Conservation (phyloP, 2,329 filamentous ascomycete genomes). For the Calonectria crousiana region DNA sequence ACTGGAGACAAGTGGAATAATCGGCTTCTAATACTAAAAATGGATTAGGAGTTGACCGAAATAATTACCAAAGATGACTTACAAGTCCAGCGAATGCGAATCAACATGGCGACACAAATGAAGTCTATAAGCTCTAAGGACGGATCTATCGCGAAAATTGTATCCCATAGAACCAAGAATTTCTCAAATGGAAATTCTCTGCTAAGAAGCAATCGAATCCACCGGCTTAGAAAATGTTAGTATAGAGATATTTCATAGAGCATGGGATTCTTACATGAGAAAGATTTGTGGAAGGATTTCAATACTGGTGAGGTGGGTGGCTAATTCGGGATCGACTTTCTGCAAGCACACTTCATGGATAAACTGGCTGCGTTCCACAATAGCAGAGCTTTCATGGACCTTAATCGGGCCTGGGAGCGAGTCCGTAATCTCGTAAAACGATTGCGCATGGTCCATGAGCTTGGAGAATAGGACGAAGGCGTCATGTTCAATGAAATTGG, state of each 20-base stretch:
- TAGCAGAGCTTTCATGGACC: constrained; percentile 60
- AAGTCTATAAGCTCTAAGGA: constrained; percentile 85
- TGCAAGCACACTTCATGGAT: constrained; percentile 88
- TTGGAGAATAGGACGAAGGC: constrained; percentile 86
- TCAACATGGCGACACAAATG: constrained; percentile 93
- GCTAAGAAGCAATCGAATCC: constrained; percentile 93
- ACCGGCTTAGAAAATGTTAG: constrained; percentile 71
- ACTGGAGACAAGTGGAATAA: constrained; percentile 85
- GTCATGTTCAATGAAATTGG: constrained; percentile 86
- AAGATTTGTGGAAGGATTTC: constrained; percentile 98
- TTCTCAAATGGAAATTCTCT: constrained; percentile 93
- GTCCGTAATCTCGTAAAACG: constrained; percentile 81
- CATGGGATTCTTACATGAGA: constrained; percentile 74
- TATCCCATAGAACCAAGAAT: constrained; percentile 88
- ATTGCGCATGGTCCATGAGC: constrained; percentile 88
- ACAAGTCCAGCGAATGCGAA: constrained; percentile 92
- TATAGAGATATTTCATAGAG: not conserved
- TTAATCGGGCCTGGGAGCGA: constrained; percentile 20
- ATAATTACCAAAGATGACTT: constrained; percentile 49
- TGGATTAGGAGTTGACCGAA: constrained; percentile 38
- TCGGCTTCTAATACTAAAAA: constrained; percentile 82
- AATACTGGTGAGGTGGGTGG: constrained; percentile 81
- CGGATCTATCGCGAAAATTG: constrained; percentile 88
- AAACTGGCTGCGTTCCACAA: constrained; percentile 85
- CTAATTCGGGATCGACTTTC: constrained; percentile 85